Conservation (phyloP, 2,329 filamentous ascomycete species). For the Diaporthe eres region DNA sequence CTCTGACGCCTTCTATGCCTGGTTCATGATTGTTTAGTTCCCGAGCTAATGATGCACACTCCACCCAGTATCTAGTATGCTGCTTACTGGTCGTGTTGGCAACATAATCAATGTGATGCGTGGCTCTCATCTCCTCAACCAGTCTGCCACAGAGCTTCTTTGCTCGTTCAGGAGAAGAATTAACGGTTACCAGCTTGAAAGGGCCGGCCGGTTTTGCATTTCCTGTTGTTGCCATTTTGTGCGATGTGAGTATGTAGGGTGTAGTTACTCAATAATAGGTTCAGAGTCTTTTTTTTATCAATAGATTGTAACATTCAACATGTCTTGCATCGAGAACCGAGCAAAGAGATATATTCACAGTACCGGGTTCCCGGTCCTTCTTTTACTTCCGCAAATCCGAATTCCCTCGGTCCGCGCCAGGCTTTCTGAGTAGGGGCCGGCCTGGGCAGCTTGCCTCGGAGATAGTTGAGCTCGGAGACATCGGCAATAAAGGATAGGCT, state of each 20-base stretch:
- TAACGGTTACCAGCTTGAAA: conserved; percentile 76
- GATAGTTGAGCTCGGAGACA: conserved; percentile 25
- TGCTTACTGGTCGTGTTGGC: conserved; percentile 72
- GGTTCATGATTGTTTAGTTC: conserved; percentile 44
- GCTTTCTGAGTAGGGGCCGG: not conserved
- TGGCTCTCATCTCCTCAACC: conserved; percentile 72
- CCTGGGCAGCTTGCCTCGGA: not conserved
- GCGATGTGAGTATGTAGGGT: too few relatives aligned
- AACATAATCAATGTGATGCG: conserved; percentile 73
- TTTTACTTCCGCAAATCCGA: conserved; percentile 19
- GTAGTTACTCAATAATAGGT: not conserved
- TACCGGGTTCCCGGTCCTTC: conserved; percentile 1
- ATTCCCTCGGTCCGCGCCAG: conserved; percentile 9
- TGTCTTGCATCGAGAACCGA: not conserved
- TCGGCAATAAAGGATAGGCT: conserved; percentile 1
- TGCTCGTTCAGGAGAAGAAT: conserved; percentile 76
- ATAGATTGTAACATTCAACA: not conserved
- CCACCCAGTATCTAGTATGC: not conserved
- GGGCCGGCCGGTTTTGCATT: conserved; percentile 59
- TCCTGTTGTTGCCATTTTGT: conserved; percentile 41
- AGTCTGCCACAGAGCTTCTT: conserved; percentile 73
- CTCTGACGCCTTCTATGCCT: conserved; percentile 10
- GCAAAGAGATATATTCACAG: not conserved
- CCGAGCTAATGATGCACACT: not conserved
- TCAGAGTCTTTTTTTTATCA: not conserved